Base-by-base conservation (phyloP, 148 eudicot species). In the Spergularia marina region DNA sequence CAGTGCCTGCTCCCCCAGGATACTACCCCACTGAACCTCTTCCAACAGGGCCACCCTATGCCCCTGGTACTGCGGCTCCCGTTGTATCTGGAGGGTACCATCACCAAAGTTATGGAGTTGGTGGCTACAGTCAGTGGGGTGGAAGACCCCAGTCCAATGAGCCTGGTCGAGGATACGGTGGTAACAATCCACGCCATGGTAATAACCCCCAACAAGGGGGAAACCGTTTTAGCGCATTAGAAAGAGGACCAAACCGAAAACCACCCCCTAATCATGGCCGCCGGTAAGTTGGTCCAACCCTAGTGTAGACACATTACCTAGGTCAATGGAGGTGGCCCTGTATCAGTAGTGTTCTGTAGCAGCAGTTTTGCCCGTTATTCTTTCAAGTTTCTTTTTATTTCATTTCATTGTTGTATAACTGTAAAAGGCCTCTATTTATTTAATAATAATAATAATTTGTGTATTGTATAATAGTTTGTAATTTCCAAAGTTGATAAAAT, bases 161-260 rank as follows among this genome's bases (percentile, higher is more conserved):
- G 59, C 78, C 44, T 63, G 83, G 79, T 41, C 65, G 93, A 79
- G 91, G 85, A 18, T 79, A 81, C 55, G 65, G 68, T 64, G 75
- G 72, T 68, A 68, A 36, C 21, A 47, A n/a, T 10, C n/a, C 70
- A 63, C 70, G 77, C 9, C n/a, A 34, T 20, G 72, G 82, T 66
- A 39, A 20, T 78, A n/a, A 36, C 51, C 76, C 90, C 4, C 87
- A 82, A 71, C 90, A 75, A 12, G 74, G 79, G 11, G 86, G 89
- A 13, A 90, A 89, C 70, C 89, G 84, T 30, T 93, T 76, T 73
- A 74, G 88, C 1, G 82, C 93, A 34, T 82, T 90, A 72, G 78
- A 78, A 63, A 74, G 90, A 71, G 90, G 94, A 36, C 49, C 83
- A 21, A 77, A 49, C 75, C 74, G 89, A 71, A 71, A 81, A 76